A percentile compares a stretch with the other conserved stretches of the same genome.
phyloP scores from a whole-genome alignment of 2,329 filamentous ascomycete species.

The Penicillium sp. region DNA sequence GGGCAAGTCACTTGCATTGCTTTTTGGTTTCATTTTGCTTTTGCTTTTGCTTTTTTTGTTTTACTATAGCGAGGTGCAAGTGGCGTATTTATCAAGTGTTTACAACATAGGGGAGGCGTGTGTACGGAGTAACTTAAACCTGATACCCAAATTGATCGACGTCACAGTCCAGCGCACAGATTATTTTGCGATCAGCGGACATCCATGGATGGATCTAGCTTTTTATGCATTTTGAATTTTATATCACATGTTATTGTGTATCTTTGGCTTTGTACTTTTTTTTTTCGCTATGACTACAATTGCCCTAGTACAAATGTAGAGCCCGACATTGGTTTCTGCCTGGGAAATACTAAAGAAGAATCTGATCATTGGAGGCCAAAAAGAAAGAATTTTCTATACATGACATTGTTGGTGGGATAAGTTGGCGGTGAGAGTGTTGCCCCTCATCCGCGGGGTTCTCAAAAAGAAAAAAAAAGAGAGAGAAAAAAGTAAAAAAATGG shows the following conservation, averaged over 20 bases:
- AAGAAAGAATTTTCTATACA: conserved; percentile 4
- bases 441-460: conserved; percentile 15
- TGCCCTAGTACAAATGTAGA: conserved; percentile 2
- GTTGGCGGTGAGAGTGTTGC: conserved; percentile 19
- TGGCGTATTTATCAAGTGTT: conserved; percentile 1
- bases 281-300: not conserved
- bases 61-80: conserved; percentile 7
- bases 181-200: conserved; percentile 1
- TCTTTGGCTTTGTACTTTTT: not conserved
- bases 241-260: not conserved
- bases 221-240: not conserved
- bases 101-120: not conserved
- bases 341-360: not conserved
- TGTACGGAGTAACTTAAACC: not conserved
- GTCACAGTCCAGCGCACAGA: conserved; percentile 3
- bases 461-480: not conserved
- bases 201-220: not conserved
- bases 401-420: conserved; percentile 14
- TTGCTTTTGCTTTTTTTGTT: not conserved
- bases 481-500: not conserved
- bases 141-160: conserved; percentile 12
- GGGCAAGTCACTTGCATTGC: not conserved
- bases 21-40: conserved; percentile 4
- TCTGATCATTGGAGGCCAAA: not conserved
- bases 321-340: conserved; percentile 1